Conservation (phyloP, 148 eudicot genomes). For the Rhododendron williamsianum region DNA sequence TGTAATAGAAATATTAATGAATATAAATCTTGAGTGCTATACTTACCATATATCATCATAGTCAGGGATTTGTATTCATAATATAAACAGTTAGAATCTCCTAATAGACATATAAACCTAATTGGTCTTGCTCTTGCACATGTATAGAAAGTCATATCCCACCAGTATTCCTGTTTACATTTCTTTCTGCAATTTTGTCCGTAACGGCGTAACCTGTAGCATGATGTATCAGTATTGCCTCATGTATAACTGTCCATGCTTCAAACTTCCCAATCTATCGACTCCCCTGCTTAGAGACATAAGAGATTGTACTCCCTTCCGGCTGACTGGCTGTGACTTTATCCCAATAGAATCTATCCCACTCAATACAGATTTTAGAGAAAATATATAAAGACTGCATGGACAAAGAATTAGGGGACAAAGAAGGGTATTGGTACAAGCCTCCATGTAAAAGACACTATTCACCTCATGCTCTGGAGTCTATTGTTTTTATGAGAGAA, state of each 20-base stretch:
- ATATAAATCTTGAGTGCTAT: background rate
- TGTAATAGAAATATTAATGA: background rate
- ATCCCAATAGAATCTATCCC: background rate
- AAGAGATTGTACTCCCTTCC: background rate
- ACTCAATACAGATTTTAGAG: background rate
- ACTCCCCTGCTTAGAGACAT: background rate
- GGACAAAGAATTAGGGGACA: background rate
- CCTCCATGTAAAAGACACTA: background rate
- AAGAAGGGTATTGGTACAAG: background rate
- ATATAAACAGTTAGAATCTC: background rate
- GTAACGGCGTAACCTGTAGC: background rate
- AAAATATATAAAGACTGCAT: background rate
- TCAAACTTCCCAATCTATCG: background rate
- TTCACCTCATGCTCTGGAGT: background rate
- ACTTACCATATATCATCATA: background rate
- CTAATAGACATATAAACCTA: background rate
- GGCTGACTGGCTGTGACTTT: background rate
- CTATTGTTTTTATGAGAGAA: background rate
- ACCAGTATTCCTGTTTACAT: background rate
- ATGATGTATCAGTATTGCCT: background rate
- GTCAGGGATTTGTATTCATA: background rate
- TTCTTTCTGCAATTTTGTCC: background rate
- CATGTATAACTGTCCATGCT: background rate
- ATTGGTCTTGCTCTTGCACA: background rate
- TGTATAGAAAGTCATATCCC: background rate